These are phyloP conservation scores for Cylindrodendrum hubeiense DNA, from an alignment of 2,329 filamentous ascomycete species.

Conservation along the genomic window DNA sequence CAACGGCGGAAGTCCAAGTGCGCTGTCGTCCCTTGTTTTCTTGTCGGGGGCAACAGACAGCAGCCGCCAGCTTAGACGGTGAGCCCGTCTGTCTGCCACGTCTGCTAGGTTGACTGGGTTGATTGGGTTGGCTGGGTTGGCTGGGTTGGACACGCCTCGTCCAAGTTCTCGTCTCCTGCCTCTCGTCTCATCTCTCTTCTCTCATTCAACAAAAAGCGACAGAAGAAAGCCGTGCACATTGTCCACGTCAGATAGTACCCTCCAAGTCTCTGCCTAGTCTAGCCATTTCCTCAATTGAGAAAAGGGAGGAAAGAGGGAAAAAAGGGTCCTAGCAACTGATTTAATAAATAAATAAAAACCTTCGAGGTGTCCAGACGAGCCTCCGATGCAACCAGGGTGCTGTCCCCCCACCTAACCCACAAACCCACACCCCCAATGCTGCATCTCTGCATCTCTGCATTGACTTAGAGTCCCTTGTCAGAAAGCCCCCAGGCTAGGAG, in stretches of 20 bases:
- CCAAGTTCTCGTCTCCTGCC: slow-evolving; percentile 3
- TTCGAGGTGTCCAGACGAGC: slow-evolving; percentile 37
- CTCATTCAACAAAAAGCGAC: not conserved
- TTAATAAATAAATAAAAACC: not conserved
- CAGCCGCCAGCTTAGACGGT: not conserved
- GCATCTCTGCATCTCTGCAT: slow-evolving; percentile 7
- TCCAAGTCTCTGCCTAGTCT: not conserved
- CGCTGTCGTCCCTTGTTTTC: not conserved
- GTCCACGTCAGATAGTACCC: slow-evolving; percentile 9
- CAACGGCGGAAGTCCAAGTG: slow-evolving; percentile 10
- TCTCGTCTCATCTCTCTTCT: not conserved
- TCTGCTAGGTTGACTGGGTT: slow-evolving; percentile 1
- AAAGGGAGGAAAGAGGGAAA: not conserved
- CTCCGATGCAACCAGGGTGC: slow-evolving; percentile 36
- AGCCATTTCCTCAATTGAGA: slow-evolving; percentile 2
- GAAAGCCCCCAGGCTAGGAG: not conserved
- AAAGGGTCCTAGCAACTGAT: slow-evolving; percentile 10
- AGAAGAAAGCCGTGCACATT: not conserved
- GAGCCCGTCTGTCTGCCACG: slow-evolving; percentile 2
- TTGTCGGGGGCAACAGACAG: not conserved
- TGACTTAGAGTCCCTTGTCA: not conserved
- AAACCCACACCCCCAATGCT: slow-evolving; percentile 25
- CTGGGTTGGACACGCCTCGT: not conserved
- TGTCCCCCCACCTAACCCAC: slow-evolving; percentile 37
- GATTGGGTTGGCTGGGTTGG: not conserved